Base-by-base conservation (phyloP, 495 filamentous ascomycete genomes). In the Mytilinidion resinicola region DNA sequence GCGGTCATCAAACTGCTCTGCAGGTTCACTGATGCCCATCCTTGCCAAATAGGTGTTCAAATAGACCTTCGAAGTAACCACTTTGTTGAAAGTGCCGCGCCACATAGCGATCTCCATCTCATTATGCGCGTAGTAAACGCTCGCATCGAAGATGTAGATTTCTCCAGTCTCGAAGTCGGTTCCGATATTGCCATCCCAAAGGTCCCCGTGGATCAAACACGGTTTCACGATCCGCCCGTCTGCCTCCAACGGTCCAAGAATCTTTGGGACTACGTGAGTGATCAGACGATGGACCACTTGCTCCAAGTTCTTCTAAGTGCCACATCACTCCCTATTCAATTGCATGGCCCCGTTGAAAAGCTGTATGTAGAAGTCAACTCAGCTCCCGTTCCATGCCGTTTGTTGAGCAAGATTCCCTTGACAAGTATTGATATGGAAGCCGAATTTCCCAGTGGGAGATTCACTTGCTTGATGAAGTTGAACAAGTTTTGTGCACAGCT, bases 71-170 rank as follows among this genome's bases (percentile, higher is more conserved):
- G 35, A 39, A 15, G 7, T 19, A 10, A 53, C 50, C 50, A 55
- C 12, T 55, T 55, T 55, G 52, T 55, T 49, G 36, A 51, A 51
- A 15, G 14, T 46, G 10, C 30, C 50, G 15, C 73, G 57, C 66
- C 72, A 75, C n/a, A 70, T 68, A 21, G 62, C 72, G 2, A 73
- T 64, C 56, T 69, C 69, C 74, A 74, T 75, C 55, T 81, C 78
- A 41, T 80, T 76, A 53, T 82, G 78, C 0, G 71, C 78, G 64
- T 74, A 82, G 60, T 74, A 76, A 2, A 51, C 70, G 43, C 70
- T 70, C 0, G 78, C 70, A 63, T 82, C 78, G 47, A 76, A 81
- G 10, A 81, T 62, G 8, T 75, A 37, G 15, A 66, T 53, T 14
- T 65, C 56, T 10, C 52, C 37, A 19, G 33, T 49, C 36, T 49